phyloP scores from a whole-genome alignment of 179 eudicot genomes.

The Spinacia oleracea region DNA sequence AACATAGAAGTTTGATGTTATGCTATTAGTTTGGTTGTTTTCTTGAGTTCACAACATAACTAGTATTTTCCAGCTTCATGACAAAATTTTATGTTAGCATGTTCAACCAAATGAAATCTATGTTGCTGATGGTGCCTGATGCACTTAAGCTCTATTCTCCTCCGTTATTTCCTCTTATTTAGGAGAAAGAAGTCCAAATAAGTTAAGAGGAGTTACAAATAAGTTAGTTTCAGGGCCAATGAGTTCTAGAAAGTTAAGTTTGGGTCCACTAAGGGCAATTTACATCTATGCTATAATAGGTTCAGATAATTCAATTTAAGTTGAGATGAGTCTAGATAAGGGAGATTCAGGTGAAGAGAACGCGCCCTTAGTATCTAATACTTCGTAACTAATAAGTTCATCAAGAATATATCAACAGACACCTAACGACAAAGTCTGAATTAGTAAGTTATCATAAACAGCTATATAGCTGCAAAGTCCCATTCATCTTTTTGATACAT shows the following conservation, averaged over 20 bases:
- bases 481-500: background rate
- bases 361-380: background rate
- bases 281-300: too few species aligned
- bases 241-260: too few species aligned
- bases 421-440: background rate
- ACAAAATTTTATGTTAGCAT: background rate
- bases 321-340: too few species aligned
- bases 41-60: background rate
- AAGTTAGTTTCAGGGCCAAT: too few species aligned
- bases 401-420: background rate
- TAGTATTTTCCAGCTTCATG: background rate
- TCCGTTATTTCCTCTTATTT: too few species aligned
- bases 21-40: background rate
- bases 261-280: too few species aligned
- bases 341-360: too few species aligned
- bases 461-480: background rate
- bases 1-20: background rate
- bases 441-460: background rate
- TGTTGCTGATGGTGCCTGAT: background rate
- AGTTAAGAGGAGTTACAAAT: too few species aligned
- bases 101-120: background rate
- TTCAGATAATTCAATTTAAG: too few species aligned
- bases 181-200: too few species aligned
- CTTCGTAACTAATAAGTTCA: background rate
- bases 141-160: background rate